Evolutionary conservation across 2,329 filamentous ascomycete genomes (phyloP), one percentile per base, ranked within the genome.

Genomic region (Trichoderma sp.): DNA sequence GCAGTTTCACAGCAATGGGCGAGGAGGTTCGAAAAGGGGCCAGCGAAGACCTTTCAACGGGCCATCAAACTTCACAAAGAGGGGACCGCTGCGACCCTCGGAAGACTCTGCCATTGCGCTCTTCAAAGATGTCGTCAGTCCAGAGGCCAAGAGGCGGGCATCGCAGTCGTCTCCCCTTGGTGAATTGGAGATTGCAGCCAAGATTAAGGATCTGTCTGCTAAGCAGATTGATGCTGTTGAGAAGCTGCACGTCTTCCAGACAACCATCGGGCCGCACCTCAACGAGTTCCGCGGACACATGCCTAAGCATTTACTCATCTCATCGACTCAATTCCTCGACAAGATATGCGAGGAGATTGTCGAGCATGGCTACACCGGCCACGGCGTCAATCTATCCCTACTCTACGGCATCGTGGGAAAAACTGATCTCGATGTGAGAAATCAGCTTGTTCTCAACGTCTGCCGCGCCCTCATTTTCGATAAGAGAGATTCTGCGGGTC

Each of bases 111-210:
- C 79, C 30, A 57, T 81, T 47, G 79, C 78, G 1, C 72, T 81
- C 17, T 82, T 82, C 77, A 80, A 81, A 59, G 78, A 81, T 13
- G 79, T 81, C n/a, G 79, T 81, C 65, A 77, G 75, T 15, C 75
- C 75, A 15, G 53, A 62, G 20, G 13, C 65, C 36, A 55, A 59
- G 43, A 55, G 36, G 28, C 32, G 15, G 50, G 26, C 13, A 4
- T 64, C 58, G 12, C 74, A 20, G 64, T 74, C n/a, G 15, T 70
- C 73, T 15, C 71, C 73, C 5, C 50, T 78, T 30, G 72, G 72
- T 4, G 78, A 80, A 53, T 74, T 78, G 58, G 77, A 82, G 69
- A 73, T 81, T n/a, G 75, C 77, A 1, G 76, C 76, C 39, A 78
- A 73, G 63, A 73, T 82, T 67, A 77, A 76, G 39, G 74, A 77